Evolutionary conservation across 495 filamentous ascomycete genomes (phyloP).

Genomic region (Aspergillus hancockii): DNA sequence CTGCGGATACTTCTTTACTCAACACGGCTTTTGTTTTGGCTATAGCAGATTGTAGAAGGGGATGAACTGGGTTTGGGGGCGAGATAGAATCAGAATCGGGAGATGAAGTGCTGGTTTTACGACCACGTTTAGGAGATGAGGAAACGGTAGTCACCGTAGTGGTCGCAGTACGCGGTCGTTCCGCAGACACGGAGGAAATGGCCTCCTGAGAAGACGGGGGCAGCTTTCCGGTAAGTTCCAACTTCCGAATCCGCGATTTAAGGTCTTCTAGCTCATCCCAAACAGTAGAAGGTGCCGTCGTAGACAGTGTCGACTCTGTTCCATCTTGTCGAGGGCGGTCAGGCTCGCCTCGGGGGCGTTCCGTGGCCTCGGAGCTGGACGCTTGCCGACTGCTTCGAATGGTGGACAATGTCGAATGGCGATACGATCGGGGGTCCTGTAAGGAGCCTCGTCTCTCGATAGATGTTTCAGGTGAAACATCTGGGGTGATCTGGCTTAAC

Average conservation of each 20-base stretch:
- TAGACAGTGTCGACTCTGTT: slow-evolving; percentile 82
- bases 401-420: slow-evolving; percentile 56
- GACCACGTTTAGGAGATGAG: slow-evolving; percentile 72
- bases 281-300: slow-evolving; percentile 85
- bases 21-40: slow-evolving; percentile 70
- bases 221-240: slow-evolving; percentile 88
- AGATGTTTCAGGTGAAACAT: slow-evolving; percentile 43
- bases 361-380: slow-evolving; percentile 49
- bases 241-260: slow-evolving; percentile 86
- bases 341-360: slow-evolving; percentile 38
- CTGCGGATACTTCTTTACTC: slow-evolving; percentile 68
- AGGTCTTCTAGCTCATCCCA: slow-evolving; percentile 98
- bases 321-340: slow-evolving; percentile 59
- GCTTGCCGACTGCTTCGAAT: slow-evolving; percentile 48
- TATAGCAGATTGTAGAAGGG: slow-evolving; percentile 77
- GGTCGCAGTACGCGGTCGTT: slow-evolving; percentile 85
- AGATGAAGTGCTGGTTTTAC: slow-evolving; percentile 54
- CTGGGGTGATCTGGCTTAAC: slow-evolving; percentile 41
- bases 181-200: slow-evolving; percentile 71
- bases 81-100: slow-evolving; percentile 39
- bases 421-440: slow-evolving; percentile 47
- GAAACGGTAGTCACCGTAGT: slow-evolving; percentile 94
- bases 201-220: slow-evolving; percentile 78
- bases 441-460: slow-evolving; percentile 50
- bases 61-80: slow-evolving; percentile 58